Percentiles rank a stretch among this genome's conserved stretches.
Evolutionary conservation across 768 basidiomycete species (phyloP).

Genomic region (Exsudoporus frostii): DNA sequence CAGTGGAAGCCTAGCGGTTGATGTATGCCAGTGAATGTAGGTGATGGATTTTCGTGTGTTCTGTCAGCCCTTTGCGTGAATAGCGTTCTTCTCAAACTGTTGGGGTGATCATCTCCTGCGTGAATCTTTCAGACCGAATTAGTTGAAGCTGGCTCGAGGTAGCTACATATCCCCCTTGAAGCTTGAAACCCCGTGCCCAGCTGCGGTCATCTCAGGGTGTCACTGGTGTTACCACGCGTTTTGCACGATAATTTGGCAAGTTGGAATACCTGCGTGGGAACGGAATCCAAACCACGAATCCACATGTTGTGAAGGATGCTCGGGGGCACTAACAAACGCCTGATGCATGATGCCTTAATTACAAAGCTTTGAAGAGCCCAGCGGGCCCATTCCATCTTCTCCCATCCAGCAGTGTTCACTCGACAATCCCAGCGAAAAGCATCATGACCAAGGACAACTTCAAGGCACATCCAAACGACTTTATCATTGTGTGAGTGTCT

Average conservation of each 20-base stretch:
- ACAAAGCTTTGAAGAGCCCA: background rate
- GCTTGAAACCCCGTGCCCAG: background rate
- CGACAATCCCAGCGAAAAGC: background rate
- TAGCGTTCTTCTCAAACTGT: background rate
- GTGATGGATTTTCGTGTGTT: background rate
- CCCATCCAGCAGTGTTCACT: background rate
- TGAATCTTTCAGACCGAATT: background rate
- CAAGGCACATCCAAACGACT: conserved; percentile 6
- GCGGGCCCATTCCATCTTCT: background rate
- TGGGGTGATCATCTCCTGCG: background rate
- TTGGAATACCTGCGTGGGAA: background rate
- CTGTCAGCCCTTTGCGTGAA: background rate
- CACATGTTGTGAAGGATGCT: background rate
- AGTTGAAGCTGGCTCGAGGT: background rate
- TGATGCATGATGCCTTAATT: background rate
- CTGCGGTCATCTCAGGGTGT: background rate
- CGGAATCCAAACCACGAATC: background rate
- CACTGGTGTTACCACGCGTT: background rate
- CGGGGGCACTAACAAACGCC: background rate
- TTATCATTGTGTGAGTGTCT: conserved; percentile 13
- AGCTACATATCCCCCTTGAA: background rate
- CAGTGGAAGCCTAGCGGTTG: no score
- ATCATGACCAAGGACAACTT: background rate
- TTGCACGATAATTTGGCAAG: background rate
- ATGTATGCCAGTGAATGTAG: background rate